These are phyloP conservation scores for Diaporthe destruens DNA, from an alignment of 2,329 filamentous ascomycete species.

Conservation along the genomic window DNA sequence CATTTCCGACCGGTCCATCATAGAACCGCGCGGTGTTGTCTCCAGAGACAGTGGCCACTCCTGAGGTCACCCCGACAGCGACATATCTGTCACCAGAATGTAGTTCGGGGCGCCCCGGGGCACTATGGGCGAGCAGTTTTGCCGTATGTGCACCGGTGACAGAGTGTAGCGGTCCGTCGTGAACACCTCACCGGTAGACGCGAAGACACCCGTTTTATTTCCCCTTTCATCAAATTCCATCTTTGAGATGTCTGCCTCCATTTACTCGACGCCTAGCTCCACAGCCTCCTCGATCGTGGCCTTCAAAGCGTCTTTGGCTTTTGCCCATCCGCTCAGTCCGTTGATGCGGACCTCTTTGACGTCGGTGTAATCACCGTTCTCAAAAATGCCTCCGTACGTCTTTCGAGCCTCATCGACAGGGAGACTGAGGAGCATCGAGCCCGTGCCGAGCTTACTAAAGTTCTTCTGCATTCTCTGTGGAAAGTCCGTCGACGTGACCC, in stretches of 20 bases:
- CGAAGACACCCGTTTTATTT: not conserved
- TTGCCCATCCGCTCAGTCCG: slow-evolving; percentile 1
- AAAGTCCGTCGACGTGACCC: slow-evolving; percentile 7
- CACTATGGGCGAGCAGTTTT: not conserved
- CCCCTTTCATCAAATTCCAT: not conserved
- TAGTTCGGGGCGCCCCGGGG: not conserved
- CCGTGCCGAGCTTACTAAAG: not conserved
- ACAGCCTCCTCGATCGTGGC: not conserved
- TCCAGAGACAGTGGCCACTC: not conserved
- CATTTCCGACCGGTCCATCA: not conserved
- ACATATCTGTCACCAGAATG: slow-evolving; percentile 1
- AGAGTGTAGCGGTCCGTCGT: not conserved
- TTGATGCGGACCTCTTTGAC: slow-evolving; percentile 1
- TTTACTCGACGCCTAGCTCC: not conserved
- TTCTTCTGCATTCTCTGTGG: not conserved
- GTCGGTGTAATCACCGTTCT: slow-evolving; percentile 5
- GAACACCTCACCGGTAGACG: not conserved
- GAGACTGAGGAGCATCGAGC: not conserved
- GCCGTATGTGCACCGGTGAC: slow-evolving; percentile 8
- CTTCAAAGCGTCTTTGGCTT: not conserved
- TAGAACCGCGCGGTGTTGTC: not conserved
- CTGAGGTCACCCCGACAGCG: not conserved
- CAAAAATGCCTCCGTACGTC: not conserved
- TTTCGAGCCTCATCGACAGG: slow-evolving; percentile 8
- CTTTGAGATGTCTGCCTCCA: slow-evolving; percentile 2